Base-by-base conservation (phyloP, 768 basidiomycete species). In the Mycena galericulata region DNA sequence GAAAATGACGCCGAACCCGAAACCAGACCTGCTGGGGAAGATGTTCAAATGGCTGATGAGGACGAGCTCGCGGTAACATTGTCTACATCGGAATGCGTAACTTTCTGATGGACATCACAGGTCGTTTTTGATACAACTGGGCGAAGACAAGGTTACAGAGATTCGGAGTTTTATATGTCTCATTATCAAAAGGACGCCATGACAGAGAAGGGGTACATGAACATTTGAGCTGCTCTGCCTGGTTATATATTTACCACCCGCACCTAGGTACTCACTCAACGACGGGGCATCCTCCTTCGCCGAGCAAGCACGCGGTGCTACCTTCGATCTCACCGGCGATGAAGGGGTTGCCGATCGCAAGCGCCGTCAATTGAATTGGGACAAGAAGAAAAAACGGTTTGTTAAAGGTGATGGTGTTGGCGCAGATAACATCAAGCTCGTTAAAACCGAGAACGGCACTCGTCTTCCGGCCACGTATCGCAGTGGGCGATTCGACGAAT, bases 301-400 rank as follows among this genome's bases (percentile, higher is more conserved):
- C 30, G 90, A 91, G 72, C 96, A 97, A 83, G 95, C 95, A 6
- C 86, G 87, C 24, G 86, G 86, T 30, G 90, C 90, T 10, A 86
- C 92, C 0, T 95, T 98, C 68, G 96, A 98, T 78, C 86, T 99
- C 29, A 83, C 88, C 2, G 90, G 89, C 17, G 95, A 98, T 73
- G 93, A 95, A 50, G 90, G 86, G 10, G 78, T 85, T 14, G 84
- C 86, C 12, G 82, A 86, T 24, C 85, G 88, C 36, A 86, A 88
- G 56, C 89, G 86, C 63, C 86, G 87, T 41, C 92, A 90, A 60
- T 76, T 94, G 75, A 91, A 85, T 30, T 99, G 98, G 98, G 96
- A 98, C 80, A 94, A 94, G 75, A 97, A 96, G 82, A 97, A 94
- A 82, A 98, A 98, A 78, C 95, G 92, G 75, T 98, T 98, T 71